These are phyloP conservation scores for Cladosporium colombiae DNA, from an alignment of 2,329 filamentous ascomycete genomes.

Conservation along the genomic window DNA sequence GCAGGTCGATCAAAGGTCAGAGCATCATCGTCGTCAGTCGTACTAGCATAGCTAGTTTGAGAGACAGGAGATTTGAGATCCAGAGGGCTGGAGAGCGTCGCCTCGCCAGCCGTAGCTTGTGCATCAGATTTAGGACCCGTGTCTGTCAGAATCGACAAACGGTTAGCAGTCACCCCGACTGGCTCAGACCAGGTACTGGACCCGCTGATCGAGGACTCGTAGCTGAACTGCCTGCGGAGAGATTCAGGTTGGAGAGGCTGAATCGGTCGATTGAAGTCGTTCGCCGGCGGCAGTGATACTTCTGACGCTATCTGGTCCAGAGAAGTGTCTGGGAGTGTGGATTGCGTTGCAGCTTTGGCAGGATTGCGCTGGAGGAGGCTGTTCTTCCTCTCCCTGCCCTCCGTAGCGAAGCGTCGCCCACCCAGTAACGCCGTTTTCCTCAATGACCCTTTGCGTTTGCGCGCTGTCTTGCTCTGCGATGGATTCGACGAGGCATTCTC, in stretches of 20 bases:
- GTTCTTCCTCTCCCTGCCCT: conserved; percentile 55
- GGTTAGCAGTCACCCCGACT: conserved; percentile 30
- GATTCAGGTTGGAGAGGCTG: neutral
- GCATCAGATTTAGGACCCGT: conserved; percentile 9
- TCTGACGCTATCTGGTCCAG: conserved; percentile 14
- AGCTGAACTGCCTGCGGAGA: conserved; percentile 37
- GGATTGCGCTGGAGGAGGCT: conserved; percentile 41
- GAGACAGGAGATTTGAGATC: conserved; percentile 48
- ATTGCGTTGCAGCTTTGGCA: conserved; percentile 29
- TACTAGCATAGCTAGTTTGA: conserved; percentile 63
- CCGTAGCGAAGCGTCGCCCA: conserved; percentile 60
- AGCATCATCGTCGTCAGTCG: conserved; percentile 81
- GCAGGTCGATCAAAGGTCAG: conserved; percentile 59
- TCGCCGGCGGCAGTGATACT: conserved; percentile 25
- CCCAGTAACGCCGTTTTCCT: conserved; percentile 84
- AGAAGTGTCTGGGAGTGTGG: conserved; percentile 9
- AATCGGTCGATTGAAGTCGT: conserved; percentile 27
- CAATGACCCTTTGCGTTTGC: conserved; percentile 79
- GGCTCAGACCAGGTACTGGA: conserved; percentile 25
- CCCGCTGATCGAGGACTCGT: conserved; percentile 37
- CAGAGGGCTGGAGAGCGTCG: conserved; percentile 28
- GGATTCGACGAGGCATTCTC: neutral
- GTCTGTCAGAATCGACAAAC: conserved; percentile 34
- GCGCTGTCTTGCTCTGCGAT: conserved; percentile 48
- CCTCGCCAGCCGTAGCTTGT: conserved; percentile 19